phyloP scores from a whole-genome alignment of 2,329 filamentous ascomycete species.

The Colletotrichum simmondsii region DNA sequence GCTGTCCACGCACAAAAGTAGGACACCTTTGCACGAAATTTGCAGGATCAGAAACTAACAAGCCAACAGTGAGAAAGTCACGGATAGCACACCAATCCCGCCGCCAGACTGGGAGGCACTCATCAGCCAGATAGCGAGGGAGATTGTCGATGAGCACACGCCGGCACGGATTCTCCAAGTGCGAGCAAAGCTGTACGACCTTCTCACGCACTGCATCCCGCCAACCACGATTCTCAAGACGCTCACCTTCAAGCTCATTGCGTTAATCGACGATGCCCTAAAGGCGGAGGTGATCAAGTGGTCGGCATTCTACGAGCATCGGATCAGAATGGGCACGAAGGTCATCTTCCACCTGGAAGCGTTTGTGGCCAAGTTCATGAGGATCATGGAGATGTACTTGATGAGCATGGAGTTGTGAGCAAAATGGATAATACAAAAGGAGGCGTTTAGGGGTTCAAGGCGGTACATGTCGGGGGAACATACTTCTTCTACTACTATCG shows the following conservation, averaged over 20 bases:
- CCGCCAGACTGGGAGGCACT: conserved; percentile 97
- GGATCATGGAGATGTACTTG: conserved; percentile 88
- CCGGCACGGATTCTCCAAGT: conserved; percentile 89
- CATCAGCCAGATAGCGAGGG: conserved; percentile 87
- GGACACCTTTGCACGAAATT: conserved; percentile 41
- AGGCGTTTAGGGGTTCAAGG: conserved; percentile 38
- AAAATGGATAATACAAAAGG: conserved; percentile 26
- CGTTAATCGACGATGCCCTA: conserved; percentile 85
- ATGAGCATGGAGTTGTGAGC: conserved; percentile 83
- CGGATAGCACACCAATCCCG: conserved; percentile 87
- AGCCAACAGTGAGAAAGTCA: conserved; percentile 81
- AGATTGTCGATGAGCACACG: conserved; percentile 94
- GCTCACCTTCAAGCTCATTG: conserved; percentile 91
- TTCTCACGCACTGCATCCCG: conserved; percentile 97
- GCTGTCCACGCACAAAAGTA: conserved; percentile 98
- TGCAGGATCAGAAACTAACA: conserved; percentile 42
- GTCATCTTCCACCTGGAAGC: conserved; percentile 98
- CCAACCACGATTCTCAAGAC: conserved; percentile 94
- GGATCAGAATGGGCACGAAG: conserved; percentile 91
- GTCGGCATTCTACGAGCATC: conserved; percentile 97
- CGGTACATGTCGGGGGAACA: neutral
- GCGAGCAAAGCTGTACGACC: conserved; percentile 93
- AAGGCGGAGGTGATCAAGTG: conserved; percentile 95
- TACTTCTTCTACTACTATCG: neutral
- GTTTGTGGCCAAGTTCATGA: conserved; percentile 99